Conservation (phyloP, 306 rosid species). For the Hylodesmum podocarpum region DNA sequence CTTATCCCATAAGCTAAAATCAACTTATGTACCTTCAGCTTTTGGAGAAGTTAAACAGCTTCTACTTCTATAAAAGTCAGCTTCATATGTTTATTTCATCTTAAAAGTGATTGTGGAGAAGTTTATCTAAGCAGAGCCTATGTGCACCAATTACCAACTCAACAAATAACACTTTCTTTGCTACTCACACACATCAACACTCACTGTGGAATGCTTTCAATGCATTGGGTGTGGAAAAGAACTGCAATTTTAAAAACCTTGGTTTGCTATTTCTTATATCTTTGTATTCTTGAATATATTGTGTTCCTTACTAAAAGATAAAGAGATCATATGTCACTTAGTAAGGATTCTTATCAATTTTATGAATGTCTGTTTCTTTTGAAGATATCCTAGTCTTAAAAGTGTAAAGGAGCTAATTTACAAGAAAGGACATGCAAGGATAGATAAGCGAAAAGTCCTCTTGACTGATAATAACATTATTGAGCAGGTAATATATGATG, state of each 20-base stretch:
- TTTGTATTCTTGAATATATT: background rate
- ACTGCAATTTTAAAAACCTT: background rate
- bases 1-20: no score
- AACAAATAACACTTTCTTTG: background rate
- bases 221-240: background rate
- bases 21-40: no score
- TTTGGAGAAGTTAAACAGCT: no score
- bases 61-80: no score
- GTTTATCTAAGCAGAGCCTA: background rate
- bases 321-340: background rate
- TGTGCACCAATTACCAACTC: background rate
- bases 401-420: slow-evolving; percentile 69
- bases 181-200: background rate
- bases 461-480: slow-evolving; percentile 81
- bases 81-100: background rate
- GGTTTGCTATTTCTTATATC: background rate
- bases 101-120: background rate
- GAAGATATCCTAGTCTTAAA: slow-evolving; percentile 80
- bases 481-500: slow-evolving; percentile 59
- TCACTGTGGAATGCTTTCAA: background rate
- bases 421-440: slow-evolving; percentile 70
- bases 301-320: background rate
- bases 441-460: slow-evolving; percentile 73
- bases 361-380: slow-evolving; percentile 25
- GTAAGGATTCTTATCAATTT: background rate